phyloP scores from a whole-genome alignment of 257 asterid genomes.

The Oldenlandia corymbosa region DNA sequence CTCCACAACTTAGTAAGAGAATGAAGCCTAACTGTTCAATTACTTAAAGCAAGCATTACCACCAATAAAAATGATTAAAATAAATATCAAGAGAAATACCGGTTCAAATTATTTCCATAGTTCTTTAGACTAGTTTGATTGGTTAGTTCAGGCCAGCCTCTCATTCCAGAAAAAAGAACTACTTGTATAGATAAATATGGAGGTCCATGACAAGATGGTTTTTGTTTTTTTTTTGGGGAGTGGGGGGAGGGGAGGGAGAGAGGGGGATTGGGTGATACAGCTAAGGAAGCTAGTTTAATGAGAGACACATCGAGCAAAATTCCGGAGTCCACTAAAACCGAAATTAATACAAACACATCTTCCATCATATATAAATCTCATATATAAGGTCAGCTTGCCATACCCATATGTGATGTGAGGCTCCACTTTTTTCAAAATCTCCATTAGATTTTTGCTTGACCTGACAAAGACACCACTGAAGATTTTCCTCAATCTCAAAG shows the following conservation, averaged over 20 bases:
- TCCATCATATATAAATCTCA: not conserved
- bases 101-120: not conserved
- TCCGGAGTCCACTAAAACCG: not conserved
- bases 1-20: too few species aligned
- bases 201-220: too few species aligned
- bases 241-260: too few species aligned
- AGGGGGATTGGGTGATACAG: too few species aligned
- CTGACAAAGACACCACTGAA: conserved; percentile 75
- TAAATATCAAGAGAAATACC: too few species aligned
- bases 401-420: conserved; percentile 95
- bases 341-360: not conserved
- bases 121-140: not conserved
- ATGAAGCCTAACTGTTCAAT: not conserved
- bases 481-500: conserved; percentile 64
- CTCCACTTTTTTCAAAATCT: conserved; percentile 67
- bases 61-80: not conserved
- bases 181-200: too few species aligned
- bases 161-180: not conserved
- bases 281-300: too few species aligned
- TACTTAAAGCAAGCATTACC: not conserved
- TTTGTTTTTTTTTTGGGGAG: too few species aligned
- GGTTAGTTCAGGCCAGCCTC: not conserved
- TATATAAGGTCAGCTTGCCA: conserved; percentile 21
- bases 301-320: not conserved
- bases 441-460: conserved; percentile 54